phyloP scores from a whole-genome alignment of 2,329 filamentous ascomycete species.

The Leptographium flavum region DNA sequence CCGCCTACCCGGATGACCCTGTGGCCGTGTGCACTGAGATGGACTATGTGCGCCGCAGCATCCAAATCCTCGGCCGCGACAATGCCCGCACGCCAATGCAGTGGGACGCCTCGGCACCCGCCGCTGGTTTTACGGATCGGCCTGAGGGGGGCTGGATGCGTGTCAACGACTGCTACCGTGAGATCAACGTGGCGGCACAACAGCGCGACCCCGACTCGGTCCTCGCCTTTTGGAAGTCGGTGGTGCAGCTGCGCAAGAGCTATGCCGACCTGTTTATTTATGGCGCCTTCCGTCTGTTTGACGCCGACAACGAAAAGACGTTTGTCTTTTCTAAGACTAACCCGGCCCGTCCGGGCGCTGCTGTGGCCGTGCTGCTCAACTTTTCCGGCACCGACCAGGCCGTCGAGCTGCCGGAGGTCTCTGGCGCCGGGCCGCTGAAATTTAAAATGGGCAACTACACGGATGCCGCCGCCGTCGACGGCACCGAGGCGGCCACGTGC shows the following conservation, averaged over 20 bases:
- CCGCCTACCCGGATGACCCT: constrained; percentile 12
- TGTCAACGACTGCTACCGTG: constrained; percentile 39
- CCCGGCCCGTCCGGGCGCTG: background rate
- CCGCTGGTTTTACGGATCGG: constrained; percentile 46
- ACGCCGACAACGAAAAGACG: constrained; percentile 27
- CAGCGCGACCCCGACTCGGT: constrained; percentile 29
- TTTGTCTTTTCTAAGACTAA: constrained; percentile 30
- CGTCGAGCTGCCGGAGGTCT: constrained; percentile 13
- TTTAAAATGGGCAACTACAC: constrained; percentile 19
- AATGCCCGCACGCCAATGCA: constrained; percentile 56
- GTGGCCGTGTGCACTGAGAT: constrained; percentile 27
- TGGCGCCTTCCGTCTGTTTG: constrained; percentile 40
- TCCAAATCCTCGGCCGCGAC: constrained; percentile 48
- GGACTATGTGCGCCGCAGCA: constrained; percentile 30
- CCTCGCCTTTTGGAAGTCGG: constrained; percentile 45
- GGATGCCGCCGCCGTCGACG: constrained; percentile 11
- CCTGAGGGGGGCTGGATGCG: constrained; percentile 42
- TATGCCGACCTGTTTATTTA: constrained; percentile 46
- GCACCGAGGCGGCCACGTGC: background rate
- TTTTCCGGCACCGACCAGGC: constrained; percentile 25
- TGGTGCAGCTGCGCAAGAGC: constrained; percentile 38
- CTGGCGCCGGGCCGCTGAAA: constrained; percentile 3
- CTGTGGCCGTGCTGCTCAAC: constrained; percentile 24
- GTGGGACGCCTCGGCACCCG: constrained; percentile 35
- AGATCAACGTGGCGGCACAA: constrained; percentile 42